phyloP scores from a whole-genome alignment of 148 eudicot genomes.

The Camellia granthamiana region DNA sequence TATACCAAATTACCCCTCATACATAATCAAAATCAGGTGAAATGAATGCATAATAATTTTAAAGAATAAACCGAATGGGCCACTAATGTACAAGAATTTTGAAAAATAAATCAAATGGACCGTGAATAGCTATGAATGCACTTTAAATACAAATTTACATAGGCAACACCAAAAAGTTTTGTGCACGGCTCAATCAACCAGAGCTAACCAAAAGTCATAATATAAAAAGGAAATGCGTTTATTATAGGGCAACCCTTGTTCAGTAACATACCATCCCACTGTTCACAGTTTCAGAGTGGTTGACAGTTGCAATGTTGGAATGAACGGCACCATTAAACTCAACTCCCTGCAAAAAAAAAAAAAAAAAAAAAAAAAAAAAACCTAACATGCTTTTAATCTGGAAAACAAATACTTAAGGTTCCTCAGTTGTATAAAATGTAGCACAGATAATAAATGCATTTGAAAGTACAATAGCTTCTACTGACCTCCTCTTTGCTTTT shows the following conservation, averaged over 20 bases:
- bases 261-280: slow-evolving; percentile 17
- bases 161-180: slow-evolving; percentile 4
- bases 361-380: background rate
- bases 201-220: background rate
- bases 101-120: background rate
- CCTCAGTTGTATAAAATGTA: background rate
- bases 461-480: background rate
- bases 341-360: slow-evolving; percentile 1
- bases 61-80: background rate
- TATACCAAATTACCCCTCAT: background rate
- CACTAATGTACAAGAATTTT: background rate
- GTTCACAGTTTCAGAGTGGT: slow-evolving; percentile 8
- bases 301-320: slow-evolving; percentile 10
- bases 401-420: background rate
- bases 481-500: slow-evolving; percentile 31
- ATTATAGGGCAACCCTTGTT: background rate
- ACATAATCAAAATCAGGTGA: background rate
- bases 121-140: slow-evolving; percentile 1
- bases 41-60: background rate
- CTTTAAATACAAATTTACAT: background rate
- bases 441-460: background rate
- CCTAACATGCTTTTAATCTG: background rate
- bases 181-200: background rate
- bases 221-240: background rate
- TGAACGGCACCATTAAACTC: slow-evolving; percentile 9